Conservation (phyloP, 2,329 filamentous ascomycete species). For the Ampelomyces quisqualis region DNA sequence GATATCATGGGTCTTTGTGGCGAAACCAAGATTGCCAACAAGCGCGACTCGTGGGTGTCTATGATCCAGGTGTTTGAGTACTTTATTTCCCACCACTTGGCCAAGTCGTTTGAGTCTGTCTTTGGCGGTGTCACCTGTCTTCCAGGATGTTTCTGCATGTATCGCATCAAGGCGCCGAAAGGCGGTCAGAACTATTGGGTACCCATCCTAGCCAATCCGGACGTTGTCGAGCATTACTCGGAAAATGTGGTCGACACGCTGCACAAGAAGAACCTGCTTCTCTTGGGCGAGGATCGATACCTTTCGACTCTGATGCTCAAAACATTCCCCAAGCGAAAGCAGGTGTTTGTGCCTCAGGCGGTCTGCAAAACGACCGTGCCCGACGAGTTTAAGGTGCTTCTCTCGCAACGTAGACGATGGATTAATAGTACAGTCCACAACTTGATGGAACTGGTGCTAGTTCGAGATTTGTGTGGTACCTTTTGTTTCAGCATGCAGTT, state of each 20-base stretch:
- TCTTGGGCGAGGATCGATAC: slow-evolving; percentile 92
- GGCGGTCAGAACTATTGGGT: slow-evolving; percentile 99
- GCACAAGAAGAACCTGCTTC: slow-evolving; percentile 93
- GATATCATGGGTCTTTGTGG: slow-evolving; percentile 99
- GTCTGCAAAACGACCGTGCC: slow-evolving; percentile 99
- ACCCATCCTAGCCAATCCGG: slow-evolving; percentile 94
- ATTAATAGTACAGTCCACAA: slow-evolving; percentile 99
- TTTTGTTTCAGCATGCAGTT: slow-evolving; percentile 99
- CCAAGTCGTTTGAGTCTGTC: slow-evolving; percentile 96
- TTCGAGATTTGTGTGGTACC: slow-evolving; percentile 93
- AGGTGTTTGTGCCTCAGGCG: slow-evolving; percentile 96
- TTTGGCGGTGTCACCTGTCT: slow-evolving; percentile 99
- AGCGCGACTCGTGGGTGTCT: slow-evolving; percentile 88
- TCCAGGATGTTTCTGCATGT: slow-evolving; percentile 99
- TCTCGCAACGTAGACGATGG: slow-evolving; percentile 95
- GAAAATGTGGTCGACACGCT: slow-evolving; percentile 98
- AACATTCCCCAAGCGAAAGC: slow-evolving; percentile 98
- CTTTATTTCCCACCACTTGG: slow-evolving; percentile 96
- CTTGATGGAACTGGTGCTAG: slow-evolving; percentile 93
- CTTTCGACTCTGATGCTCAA: slow-evolving; percentile 96
- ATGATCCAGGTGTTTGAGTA: slow-evolving; percentile 99
- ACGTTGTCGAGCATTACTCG: slow-evolving; percentile 98
- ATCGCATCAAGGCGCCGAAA: slow-evolving; percentile 98
- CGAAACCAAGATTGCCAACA: slow-evolving; percentile 99
- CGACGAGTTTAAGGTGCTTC: slow-evolving; percentile 83